Conservation (phyloP, 768 basidiomycete genomes). For the Auricularia heimuer region DNA sequence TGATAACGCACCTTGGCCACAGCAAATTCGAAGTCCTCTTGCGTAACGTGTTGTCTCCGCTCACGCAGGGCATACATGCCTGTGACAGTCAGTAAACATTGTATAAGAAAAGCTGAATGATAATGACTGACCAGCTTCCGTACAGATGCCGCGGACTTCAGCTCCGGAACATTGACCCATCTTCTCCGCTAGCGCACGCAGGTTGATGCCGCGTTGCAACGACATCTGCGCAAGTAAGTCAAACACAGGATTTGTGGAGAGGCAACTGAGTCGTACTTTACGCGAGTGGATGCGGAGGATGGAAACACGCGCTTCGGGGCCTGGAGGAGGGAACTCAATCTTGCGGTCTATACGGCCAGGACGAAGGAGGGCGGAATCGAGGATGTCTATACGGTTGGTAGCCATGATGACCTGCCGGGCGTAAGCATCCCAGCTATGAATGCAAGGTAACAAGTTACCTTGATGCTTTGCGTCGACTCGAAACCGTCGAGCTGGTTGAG, state of each 20-base stretch:
- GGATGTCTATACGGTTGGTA: conserved; percentile 95
- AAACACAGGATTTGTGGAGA: not conserved
- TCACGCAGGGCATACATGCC: conserved; percentile 97
- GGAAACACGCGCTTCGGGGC: conserved; percentile 92
- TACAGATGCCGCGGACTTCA: conserved; percentile 94
- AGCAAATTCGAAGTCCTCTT: conserved; percentile 98
- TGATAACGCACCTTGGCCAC: conserved; percentile 67
- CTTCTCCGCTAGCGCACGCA: conserved; percentile 93
- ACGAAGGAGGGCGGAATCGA: conserved; percentile 85
- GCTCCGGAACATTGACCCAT: conserved; percentile 99
- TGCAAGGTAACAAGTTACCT: conserved; percentile 25
- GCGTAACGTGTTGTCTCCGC: conserved; percentile 91
- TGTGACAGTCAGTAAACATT: conserved; percentile 15
- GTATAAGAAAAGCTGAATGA: not conserved
- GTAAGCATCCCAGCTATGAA: not conserved
- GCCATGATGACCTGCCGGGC: conserved; percentile 70
- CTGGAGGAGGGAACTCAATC: conserved; percentile 98
- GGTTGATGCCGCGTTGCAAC: conserved; percentile 91
- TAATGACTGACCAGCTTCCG: conserved; percentile 69
- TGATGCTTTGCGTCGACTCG: conserved; percentile 75
- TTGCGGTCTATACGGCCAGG: conserved; percentile 95
- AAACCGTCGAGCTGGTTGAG: conserved; percentile 86
- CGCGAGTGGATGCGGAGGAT: conserved; percentile 95
- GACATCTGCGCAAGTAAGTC: conserved; percentile 60
- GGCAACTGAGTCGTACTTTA: conserved; percentile 42